These are phyloP conservation scores for Dendrobium huoshanense DNA, from an alignment of 106 monocot genomes.

Conservation along the genomic window DNA sequence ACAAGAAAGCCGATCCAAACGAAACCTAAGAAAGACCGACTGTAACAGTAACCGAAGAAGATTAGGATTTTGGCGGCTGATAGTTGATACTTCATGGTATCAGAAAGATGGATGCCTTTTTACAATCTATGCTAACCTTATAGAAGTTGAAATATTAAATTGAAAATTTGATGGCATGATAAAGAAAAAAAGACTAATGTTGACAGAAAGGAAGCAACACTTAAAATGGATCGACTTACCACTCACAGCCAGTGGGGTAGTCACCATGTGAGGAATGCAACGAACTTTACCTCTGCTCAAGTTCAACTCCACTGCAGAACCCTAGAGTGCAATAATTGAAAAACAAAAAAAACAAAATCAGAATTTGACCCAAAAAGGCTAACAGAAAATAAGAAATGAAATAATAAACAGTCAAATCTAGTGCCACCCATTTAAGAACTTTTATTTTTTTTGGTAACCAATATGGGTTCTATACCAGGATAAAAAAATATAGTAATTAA, in stretches of 20 bases:
- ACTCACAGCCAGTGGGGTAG: conserved; percentile 71
- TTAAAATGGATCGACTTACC: conserved; percentile 38
- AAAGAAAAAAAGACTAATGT: neutral
- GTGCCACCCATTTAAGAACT: too few relatives aligned
- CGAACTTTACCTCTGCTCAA: conserved; percentile 59
- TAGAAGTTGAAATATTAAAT: neutral
- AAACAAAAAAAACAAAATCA: conserved; percentile 1
- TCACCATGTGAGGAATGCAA: conserved; percentile 50
- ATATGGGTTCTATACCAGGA: too few relatives aligned
- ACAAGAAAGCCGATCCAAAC: too few relatives aligned
- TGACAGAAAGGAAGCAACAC: neutral
- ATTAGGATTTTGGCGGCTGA: neutral
- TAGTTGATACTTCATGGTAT: neutral
- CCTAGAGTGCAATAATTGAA: conserved; percentile 21
- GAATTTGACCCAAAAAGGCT: neutral
- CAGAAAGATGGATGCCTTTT: neutral
- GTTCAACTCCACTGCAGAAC: conserved; percentile 29
- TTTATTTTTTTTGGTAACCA: too few relatives aligned
- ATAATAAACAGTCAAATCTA: neutral
- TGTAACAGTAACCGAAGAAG: neutral
- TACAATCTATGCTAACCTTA: neutral
- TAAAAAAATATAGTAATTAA: too few relatives aligned
- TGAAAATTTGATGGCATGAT: neutral
- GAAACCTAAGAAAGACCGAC: too few relatives aligned
- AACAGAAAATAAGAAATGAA: neutral